Base-by-base conservation (phyloP, 768 basidiomycete species). In the Russula ochroleuca region DNA sequence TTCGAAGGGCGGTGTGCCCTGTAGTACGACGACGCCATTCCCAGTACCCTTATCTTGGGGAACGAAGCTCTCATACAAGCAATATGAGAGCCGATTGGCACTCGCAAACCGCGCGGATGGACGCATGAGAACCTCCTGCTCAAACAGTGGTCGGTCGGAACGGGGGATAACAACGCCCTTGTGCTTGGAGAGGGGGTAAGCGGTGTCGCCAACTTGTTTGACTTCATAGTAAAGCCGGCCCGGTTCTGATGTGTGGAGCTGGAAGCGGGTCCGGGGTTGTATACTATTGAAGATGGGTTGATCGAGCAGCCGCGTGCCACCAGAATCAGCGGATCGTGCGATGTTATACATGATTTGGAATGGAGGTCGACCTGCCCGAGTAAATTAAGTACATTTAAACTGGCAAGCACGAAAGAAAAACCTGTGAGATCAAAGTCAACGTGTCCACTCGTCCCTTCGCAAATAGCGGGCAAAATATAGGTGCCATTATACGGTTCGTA, bases 261-360 rank as follows among this genome's bases (percentile, higher is more conserved):
- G 89, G 77, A 94, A 88, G 51, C 90, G 83, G 4, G 89, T 88
- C 47, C 82, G 82, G 11, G 84, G 80, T 68, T 92, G 90, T 45
- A 94, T 91, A 71, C 92, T 92, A 74, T 86, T 92, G 77, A 94
- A 88, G 1, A 83, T 85, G 1, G 88, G 86, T 67, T 91, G 88
- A 62, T 86, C 89, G 35, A 90, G 76, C 52, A 92, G 79, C 65
- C 79, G 83, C 2, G 85, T 88, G 7, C 84, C 87, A 5, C 90
- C 88, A 19, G 78, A 77, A 10, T 87, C 88, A 58, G 78, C 80
- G 57, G 86, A 81, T 71, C 83, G 81, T 1, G 88, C 91, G 59
- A 93, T 84, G 67, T 92, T 90, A 74, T 95, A 97, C 81, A 84
- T 87, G 66, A 96, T 86, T 72, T 96, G 88, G 82, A 95, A 98